These are phyloP conservation scores for Candida qinlingensis DNA, from an alignment of 805 yeast genomes.

Conservation along the genomic window DNA sequence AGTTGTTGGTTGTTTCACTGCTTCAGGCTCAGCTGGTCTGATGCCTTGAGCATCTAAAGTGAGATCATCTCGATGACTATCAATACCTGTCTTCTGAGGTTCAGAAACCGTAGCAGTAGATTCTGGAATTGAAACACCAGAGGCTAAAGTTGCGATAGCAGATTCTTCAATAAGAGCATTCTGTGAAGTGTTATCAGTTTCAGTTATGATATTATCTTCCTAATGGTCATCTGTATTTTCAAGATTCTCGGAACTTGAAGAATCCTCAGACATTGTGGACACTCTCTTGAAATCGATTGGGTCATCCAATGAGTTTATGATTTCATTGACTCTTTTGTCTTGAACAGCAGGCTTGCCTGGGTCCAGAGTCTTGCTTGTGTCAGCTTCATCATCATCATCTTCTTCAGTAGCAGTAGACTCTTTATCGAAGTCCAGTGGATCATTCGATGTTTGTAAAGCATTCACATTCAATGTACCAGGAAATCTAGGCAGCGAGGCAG, in stretches of 20 bases:
- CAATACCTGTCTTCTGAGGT: no score
- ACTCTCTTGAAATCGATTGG: conserved; percentile 38
- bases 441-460: conserved; percentile 31
- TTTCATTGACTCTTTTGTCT: conserved; percentile 16
- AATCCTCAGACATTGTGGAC: conserved; percentile 30
- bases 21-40: background rate
- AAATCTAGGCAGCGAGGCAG: conserved; percentile 35
- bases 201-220: background rate
- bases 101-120: no score
- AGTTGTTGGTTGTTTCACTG: background rate
- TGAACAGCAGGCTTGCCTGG: conserved; percentile 33
- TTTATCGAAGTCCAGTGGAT: conserved; percentile 5
- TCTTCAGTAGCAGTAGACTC: background rate
- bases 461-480: conserved; percentile 43
- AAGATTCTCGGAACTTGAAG: conserved; percentile 4
- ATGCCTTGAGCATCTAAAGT: no score
- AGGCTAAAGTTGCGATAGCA: background rate
- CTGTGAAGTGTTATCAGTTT: background rate
- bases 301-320: conserved; percentile 30
- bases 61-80: no score
- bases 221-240: background rate
- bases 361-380: conserved; percentile 35
- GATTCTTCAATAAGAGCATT: background rate
- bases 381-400: conserved; percentile 3
- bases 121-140: no score